Conservation (phyloP, 2,329 filamentous ascomycete genomes). For the Diplodia scrobiculata region DNA sequence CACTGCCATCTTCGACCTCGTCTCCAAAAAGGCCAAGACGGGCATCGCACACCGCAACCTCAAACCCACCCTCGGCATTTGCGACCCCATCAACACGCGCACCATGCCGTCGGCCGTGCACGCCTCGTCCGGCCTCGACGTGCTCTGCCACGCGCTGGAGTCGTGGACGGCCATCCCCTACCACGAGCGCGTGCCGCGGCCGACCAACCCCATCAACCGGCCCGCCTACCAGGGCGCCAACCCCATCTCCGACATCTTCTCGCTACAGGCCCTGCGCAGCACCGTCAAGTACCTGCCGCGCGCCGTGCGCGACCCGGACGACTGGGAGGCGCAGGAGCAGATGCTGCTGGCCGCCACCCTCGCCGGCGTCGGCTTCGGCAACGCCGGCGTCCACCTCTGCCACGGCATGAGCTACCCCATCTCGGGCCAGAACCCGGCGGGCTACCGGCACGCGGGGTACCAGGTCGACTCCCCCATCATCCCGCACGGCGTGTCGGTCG, state of each 20-base stretch:
- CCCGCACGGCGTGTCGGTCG: constrained; percentile 92
- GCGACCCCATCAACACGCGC: constrained; percentile 81
- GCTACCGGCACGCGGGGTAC: constrained; percentile 89
- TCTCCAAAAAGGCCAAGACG: constrained; percentile 87
- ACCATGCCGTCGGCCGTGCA: constrained; percentile 96
- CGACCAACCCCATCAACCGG: constrained; percentile 82
- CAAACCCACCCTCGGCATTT: constrained; percentile 91
- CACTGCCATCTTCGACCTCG: constrained; percentile 96
- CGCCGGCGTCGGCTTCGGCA: constrained; percentile 94
- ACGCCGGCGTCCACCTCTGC: constrained; percentile 89
- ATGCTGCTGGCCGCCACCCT: constrained; percentile 95
- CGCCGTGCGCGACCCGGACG: constrained; percentile 82
- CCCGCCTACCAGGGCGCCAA: constrained; percentile 97
- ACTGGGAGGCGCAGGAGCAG: constrained; percentile 87
- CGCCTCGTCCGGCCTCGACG: constrained; percentile 87
- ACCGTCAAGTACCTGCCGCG: constrained; percentile 93
- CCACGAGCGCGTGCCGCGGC: constrained; percentile 78
- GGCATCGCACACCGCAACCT: constrained; percentile 93
- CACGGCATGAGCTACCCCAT: constrained; percentile 98
- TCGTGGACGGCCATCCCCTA: constrained; percentile 98
- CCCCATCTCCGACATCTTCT: constrained; percentile 97
- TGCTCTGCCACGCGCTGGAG: constrained; percentile 92
- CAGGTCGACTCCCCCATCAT: constrained; percentile 75
- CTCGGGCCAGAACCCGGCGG: constrained; percentile 81
- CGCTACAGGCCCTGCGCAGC: constrained; percentile 75